Evolutionary conservation across 495 filamentous ascomycete genomes (phyloP).

Genomic region (Pyrenula aspistea): DNA sequence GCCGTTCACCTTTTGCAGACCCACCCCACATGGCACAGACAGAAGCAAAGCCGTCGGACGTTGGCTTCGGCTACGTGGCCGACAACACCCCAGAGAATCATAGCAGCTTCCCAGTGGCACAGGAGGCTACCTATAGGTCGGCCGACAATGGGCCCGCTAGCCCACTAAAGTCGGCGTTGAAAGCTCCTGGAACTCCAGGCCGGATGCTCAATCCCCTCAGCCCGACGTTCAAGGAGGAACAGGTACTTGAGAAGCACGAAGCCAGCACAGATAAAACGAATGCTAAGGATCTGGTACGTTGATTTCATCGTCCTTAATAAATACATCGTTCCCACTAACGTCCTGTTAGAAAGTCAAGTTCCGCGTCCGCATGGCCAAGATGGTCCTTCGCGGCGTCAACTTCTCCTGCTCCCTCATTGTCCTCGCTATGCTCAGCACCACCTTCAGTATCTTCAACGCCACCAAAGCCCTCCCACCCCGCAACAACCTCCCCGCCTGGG

Average conservation of each 20-base stretch:
- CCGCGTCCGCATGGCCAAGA: conserved; percentile 85
- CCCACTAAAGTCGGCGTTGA: conserved; percentile 77
- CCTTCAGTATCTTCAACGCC: conserved; percentile 80
- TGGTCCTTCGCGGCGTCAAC: conserved; percentile 84
- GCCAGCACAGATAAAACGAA: conserved; percentile 68
- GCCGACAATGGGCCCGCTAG: conserved; percentile 50
- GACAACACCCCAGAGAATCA: conserved; percentile 28
- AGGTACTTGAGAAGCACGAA: conserved; percentile 71
- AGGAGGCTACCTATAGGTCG: conserved; percentile 37
- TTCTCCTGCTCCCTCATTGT: conserved; percentile 96
- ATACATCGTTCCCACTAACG: neutral
- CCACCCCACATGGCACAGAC: conserved; percentile 34
- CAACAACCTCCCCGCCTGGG: conserved; percentile 76
- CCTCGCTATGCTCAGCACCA: conserved; percentile 70
- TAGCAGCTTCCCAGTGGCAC: conserved; percentile 8
- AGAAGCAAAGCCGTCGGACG: conserved; percentile 55
- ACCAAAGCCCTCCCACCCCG: conserved; percentile 61
- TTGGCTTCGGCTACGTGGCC: conserved; percentile 84
- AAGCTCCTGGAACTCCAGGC: conserved; percentile 65
- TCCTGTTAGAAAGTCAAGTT: conserved; percentile 71
- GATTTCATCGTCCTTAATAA: neutral
- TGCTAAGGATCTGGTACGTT: conserved; percentile 69
- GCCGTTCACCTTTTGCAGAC: conserved; percentile 56
- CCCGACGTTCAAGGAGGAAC: conserved; percentile 80
- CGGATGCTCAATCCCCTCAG: conserved; percentile 58